phyloP scores from a whole-genome alignment of 805 yeast genomes.

The Candida nitratophila region DNA sequence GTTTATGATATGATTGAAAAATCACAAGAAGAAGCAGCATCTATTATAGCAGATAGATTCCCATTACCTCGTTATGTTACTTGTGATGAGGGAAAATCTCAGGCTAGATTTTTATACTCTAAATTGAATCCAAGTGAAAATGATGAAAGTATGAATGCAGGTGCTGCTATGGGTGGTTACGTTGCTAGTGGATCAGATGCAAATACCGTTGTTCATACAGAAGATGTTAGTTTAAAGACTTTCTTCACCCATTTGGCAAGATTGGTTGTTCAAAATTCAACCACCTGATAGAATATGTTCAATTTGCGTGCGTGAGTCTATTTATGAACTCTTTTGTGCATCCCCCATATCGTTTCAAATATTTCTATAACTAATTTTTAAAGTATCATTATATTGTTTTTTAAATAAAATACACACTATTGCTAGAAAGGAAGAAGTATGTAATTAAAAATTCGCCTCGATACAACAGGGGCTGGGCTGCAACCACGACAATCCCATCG shows the following conservation, averaged over 20 bases:
- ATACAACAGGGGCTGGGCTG: too few relatives aligned
- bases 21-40: constrained; percentile 90
- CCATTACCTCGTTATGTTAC: constrained; percentile 97
- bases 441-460: too few relatives aligned
- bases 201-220: constrained; percentile 83
- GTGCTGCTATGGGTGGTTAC: constrained; percentile 43
- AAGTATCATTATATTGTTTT: too few relatives aligned
- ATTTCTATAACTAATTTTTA: too few relatives aligned
- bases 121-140: constrained; percentile 91
- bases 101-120: constrained; percentile 92
- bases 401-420: too few relatives aligned
- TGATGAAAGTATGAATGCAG: constrained; percentile 36
- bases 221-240: constrained; percentile 90
- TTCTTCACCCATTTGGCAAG: constrained; percentile 93
- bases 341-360: too few relatives aligned
- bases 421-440: too few relatives aligned
- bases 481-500: too few relatives aligned
- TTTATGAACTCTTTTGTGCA: too few relatives aligned
- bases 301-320: not conserved
- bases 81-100: constrained; percentile 97
- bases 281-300: constrained; percentile 3
- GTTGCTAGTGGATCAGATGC: constrained; percentile 32
- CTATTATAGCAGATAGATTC: constrained; percentile 84
- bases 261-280: constrained; percentile 57
- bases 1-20: constrained; percentile 81